These are phyloP conservation scores for Lathyrus tuberosus DNA, from an alignment of 306 rosid species.

Conservation along the genomic window DNA sequence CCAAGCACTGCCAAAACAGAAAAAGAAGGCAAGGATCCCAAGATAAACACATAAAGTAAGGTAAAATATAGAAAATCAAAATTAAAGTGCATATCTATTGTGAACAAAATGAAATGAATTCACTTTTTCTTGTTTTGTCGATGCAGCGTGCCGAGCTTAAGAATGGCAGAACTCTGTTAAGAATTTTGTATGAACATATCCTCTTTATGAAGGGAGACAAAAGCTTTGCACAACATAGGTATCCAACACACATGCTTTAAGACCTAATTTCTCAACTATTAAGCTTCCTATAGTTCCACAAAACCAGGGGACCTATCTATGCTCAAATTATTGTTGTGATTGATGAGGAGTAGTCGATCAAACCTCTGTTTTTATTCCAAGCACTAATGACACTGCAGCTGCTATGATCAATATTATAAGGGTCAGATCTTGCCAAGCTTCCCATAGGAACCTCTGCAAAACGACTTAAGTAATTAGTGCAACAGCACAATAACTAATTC, in stretches of 20 bases:
- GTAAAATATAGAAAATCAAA: neutral
- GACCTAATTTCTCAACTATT: constrained; percentile 13
- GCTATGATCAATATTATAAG: constrained; percentile 89
- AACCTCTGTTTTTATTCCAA: constrained; percentile 94
- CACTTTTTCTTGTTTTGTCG: constrained; percentile 19
- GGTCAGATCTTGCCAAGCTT: constrained; percentile 97
- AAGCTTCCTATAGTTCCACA: constrained; percentile 24
- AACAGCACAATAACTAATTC: constrained; percentile 18
- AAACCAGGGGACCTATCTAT: constrained; percentile 21
- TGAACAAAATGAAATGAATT: constrained; percentile 22
- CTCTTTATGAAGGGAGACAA: constrained; percentile 6
- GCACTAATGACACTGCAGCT: constrained; percentile 78
- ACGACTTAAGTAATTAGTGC: constrained; percentile 32
- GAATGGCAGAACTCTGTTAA: constrained; percentile 1
- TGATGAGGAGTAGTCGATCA: constrained; percentile 29
- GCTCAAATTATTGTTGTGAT: constrained; percentile 26
- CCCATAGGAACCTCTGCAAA: constrained; percentile 92
- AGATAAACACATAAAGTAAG: neutral
- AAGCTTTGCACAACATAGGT: constrained; percentile 2
- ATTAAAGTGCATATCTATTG: neutral
- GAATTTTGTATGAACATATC: constrained; percentile 13
- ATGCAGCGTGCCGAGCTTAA: neutral
- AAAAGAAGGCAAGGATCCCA: neutral
- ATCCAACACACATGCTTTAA: constrained; percentile 15
- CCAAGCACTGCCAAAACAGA: constrained; percentile 21